Evolutionary conservation across 164 flowering plant species (phyloP).

Genomic region (Cinnamomum micranthum): DNA sequence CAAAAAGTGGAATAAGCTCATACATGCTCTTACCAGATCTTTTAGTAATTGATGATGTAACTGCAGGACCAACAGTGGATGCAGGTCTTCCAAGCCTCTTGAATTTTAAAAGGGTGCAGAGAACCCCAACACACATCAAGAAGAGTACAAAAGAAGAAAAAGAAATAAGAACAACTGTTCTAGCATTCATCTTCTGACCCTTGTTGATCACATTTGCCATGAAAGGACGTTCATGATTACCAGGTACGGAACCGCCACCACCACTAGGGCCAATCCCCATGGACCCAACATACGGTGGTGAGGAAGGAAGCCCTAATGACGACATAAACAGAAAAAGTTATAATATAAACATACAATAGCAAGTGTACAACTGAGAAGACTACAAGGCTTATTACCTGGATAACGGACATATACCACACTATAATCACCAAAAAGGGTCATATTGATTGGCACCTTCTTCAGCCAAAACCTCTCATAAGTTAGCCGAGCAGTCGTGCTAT

Average conservation of each 20-base stretch:
- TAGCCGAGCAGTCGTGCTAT: constrained; percentile 75
- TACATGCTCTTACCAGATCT: constrained; percentile 60
- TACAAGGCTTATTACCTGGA: constrained; percentile 54
- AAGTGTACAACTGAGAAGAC: not conserved
- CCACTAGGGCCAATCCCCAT: constrained; percentile 51
- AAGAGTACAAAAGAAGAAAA: constrained; percentile 69
- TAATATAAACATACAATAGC: not conserved
- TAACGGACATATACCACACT: constrained; percentile 57
- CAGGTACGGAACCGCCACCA: constrained; percentile 27
- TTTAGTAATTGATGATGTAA: constrained; percentile 60
- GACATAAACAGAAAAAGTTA: constrained; percentile 15
- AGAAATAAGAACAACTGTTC: constrained; percentile 58
- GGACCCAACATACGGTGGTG: constrained; percentile 33
- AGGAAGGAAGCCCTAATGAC: constrained; percentile 65
- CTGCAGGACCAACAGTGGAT: constrained; percentile 71
- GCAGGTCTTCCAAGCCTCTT: constrained; percentile 60
- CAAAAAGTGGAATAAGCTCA: constrained; percentile 1
- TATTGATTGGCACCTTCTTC: constrained; percentile 68
- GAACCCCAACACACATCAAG: constrained; percentile 58
- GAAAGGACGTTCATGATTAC: constrained; percentile 52
- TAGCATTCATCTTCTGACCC: constrained; percentile 52
- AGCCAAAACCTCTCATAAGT: constrained; percentile 74
- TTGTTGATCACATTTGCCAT: constrained; percentile 54
- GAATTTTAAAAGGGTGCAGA: constrained; percentile 54
- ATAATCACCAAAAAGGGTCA: constrained; percentile 77